Percentiles rank a stretch among this genome's conserved stretches.
phyloP scores from a whole-genome alignment of 2,329 filamentous ascomycete genomes.

The Fusarium transvaalense region DNA sequence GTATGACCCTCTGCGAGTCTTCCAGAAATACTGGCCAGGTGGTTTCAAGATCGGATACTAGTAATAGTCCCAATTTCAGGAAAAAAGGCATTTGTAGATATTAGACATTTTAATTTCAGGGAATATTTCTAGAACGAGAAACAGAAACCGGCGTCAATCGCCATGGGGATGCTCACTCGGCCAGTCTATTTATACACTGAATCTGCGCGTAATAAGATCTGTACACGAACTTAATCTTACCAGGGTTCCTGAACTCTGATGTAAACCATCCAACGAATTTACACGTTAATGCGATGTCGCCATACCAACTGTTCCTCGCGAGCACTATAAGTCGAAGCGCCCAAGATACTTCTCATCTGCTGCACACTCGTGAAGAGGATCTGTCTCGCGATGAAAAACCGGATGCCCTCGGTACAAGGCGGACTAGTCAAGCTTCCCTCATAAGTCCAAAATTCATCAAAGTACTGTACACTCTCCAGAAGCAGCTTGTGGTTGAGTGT shows the following conservation, averaged over 20 bases:
- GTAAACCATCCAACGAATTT: not conserved
- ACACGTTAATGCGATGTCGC: conserved; percentile 37
- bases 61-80: fast-evolving
- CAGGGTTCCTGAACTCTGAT: no score
- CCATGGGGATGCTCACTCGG: no score
- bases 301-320: conserved; percentile 38
- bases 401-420: conserved; percentile 33
- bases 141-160: no score
- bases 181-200: no score
- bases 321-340: conserved; percentile 37
- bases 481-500: conserved; percentile 18
- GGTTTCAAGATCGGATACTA: conserved; percentile 29
- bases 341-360: conserved; percentile 38
- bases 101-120: not conserved
- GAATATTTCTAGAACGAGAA: no score
- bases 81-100: not conserved
- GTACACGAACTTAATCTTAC: not conserved
- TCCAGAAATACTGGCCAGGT: conserved; percentile 28
- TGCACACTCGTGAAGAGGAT: conserved; percentile 36
- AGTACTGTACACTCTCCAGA: conserved; percentile 26
- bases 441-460: conserved; percentile 44
- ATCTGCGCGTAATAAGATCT: no score
- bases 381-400: conserved; percentile 35
- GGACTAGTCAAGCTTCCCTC: conserved; percentile 41
- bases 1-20: conserved; percentile 23